Percentiles rank a stretch among this genome's conserved stretches.
Evolutionary conservation across 1,284 basidiomycete species (phyloP).

Genomic region (Boletellus dicymbophilus): DNA sequence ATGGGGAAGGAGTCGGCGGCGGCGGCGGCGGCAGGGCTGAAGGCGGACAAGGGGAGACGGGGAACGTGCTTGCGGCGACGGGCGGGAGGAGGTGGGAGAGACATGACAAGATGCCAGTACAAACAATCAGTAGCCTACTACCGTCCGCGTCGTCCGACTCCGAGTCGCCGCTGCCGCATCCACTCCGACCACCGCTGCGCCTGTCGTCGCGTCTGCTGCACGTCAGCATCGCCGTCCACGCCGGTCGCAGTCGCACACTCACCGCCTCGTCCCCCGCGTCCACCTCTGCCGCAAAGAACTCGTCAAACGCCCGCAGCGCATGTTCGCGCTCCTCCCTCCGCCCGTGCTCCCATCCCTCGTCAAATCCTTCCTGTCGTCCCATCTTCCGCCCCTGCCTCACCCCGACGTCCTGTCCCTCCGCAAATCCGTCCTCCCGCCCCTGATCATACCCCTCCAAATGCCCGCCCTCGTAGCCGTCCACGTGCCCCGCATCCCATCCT

Average conservation of each 20-base stretch:
- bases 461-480: conserved; percentile 47
- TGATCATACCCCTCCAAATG: conserved; percentile 47
- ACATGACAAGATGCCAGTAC: conserved; percentile 4
- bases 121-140: neutral
- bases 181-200: conserved; percentile 30
- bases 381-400: conserved; percentile 43
- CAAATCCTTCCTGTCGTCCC: conserved; percentile 46
- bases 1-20: conserved; percentile 66
- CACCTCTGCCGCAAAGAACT: conserved; percentile 48
- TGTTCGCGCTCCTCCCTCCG: conserved; percentile 45
- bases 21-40: conserved; percentile 66
- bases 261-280: conserved; percentile 33
- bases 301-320: conserved; percentile 55
- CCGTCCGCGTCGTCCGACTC: neutral
- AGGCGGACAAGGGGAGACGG: conserved; percentile 69
- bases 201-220: conserved; percentile 17
- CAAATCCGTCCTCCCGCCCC: conserved; percentile 41
- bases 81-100: neutral
- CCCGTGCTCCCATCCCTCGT: conserved; percentile 43
- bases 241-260: conserved; percentile 15
- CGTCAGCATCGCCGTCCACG: conserved; percentile 5
- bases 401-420: conserved; percentile 42
- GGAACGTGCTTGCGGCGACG: conserved; percentile 57
- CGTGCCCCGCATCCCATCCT: conserved; percentile 44
- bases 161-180: conserved; percentile 21